A percentile compares a stretch with the other conserved stretches of the same genome.
These are phyloP conservation scores for Candida maltosa DNA, from an alignment of 805 yeast species.

Conservation along the genomic window DNA sequence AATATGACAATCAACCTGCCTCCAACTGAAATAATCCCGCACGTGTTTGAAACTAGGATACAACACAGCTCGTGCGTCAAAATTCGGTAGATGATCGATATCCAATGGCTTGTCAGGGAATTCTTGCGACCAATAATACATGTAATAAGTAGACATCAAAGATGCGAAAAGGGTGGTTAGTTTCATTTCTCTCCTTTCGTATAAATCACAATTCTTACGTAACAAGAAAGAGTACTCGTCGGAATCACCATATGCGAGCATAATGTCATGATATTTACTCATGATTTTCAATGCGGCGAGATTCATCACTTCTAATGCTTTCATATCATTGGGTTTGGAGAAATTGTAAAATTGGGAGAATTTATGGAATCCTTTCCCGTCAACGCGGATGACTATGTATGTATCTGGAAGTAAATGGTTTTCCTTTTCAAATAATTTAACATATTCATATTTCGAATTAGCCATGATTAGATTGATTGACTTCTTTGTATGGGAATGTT, in stretches of 20 bases:
- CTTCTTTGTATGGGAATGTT: neutral
- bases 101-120: conserved; percentile 48
- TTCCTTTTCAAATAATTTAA: conserved; percentile 74
- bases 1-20: conserved; percentile 95
- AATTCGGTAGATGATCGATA: conserved; percentile 66
- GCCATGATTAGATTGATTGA: conserved; percentile 50
- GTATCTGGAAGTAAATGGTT: conserved; percentile 73
- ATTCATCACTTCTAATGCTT: conserved; percentile 81
- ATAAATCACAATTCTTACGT: conserved; percentile 58
- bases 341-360: conserved; percentile 73
- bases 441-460: conserved; percentile 85
- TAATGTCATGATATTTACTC: conserved; percentile 63
- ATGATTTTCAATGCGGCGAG: conserved; percentile 68
- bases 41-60: conserved; percentile 66
- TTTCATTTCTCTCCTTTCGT: conserved; percentile 81
- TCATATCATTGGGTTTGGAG: conserved; percentile 79
- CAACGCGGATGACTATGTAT: conserved; percentile 79
- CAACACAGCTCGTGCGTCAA: conserved; percentile 86
- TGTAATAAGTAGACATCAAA: conserved; percentile 74
- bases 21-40: conserved; percentile 87
- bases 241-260: conserved; percentile 89
- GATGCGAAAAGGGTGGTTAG: conserved; percentile 79
- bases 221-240: conserved; percentile 90
- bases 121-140: conserved; percentile 58
- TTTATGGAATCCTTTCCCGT: conserved; percentile 92